Percentiles rank a stretch among this genome's conserved stretches.
phyloP scores from a whole-genome alignment of 1,284 basidiomycete species.

The Trametes versicolor region DNA sequence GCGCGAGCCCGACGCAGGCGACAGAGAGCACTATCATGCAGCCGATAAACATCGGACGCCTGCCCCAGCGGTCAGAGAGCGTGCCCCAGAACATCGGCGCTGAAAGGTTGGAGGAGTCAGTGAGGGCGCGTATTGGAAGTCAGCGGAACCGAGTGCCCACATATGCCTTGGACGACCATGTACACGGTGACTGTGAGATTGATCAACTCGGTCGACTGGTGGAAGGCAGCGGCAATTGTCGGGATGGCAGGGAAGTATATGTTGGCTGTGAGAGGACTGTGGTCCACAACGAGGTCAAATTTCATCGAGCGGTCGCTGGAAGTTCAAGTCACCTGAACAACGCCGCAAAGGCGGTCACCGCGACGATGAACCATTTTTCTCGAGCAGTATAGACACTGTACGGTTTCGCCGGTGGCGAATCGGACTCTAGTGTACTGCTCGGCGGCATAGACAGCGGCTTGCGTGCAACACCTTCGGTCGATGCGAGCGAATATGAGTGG shows the following conservation, averaged over 20 bases:
- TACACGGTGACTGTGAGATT: slow-evolving; percentile 85
- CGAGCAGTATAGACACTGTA: slow-evolving; percentile 63
- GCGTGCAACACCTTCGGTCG: not conserved
- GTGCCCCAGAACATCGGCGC: slow-evolving; percentile 58
- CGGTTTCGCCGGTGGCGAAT: slow-evolving; percentile 38
- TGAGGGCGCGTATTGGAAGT: not conserved
- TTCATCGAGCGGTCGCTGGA: not conserved
- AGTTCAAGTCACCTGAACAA: slow-evolving; percentile 62
- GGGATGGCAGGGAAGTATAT: slow-evolving; percentile 86
- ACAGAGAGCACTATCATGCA: slow-evolving; percentile 52
- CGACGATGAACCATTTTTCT: slow-evolving; percentile 78
- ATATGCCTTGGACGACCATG: slow-evolving; percentile 80
- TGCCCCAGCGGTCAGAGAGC: slow-evolving; percentile 55
- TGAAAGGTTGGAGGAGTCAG: slow-evolving; percentile 21
- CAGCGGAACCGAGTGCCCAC: slow-evolving; percentile 45
- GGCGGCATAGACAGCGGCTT: not conserved
- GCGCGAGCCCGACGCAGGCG: slow-evolving; percentile 58
- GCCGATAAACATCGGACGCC: slow-evolving; percentile 55
- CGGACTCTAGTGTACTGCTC: not conserved
- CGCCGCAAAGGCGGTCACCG: slow-evolving; percentile 62
- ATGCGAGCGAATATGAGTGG: not conserved
- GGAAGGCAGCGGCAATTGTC: slow-evolving; percentile 65
- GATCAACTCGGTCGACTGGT: slow-evolving; percentile 72
- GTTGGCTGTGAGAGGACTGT: slow-evolving; percentile 76
- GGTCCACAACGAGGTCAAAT: not conserved